Evolutionary conservation across 768 basidiomycete species (phyloP).

Genomic region (Panus rudis): DNA sequence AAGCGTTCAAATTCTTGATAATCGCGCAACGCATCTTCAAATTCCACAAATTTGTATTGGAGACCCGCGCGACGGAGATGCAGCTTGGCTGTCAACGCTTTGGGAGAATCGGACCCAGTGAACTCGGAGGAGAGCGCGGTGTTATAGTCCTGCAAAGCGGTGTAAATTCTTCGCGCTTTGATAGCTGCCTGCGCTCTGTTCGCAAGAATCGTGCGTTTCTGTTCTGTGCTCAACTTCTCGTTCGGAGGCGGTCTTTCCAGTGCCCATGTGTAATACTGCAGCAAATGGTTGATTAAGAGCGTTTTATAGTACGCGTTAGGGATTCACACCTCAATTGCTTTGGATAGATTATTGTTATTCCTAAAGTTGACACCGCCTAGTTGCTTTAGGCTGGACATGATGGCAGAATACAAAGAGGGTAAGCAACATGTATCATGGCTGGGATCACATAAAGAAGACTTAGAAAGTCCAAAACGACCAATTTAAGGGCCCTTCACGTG

Average conservation of each 20-base stretch:
- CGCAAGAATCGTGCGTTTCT: slow-evolving; percentile 12
- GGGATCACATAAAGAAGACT: too few relatives aligned
- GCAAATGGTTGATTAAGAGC: too few relatives aligned
- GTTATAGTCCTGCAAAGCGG: slow-evolving; percentile 4
- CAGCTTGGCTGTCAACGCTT: slow-evolving; percentile 4
- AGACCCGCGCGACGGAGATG: slow-evolving; percentile 6
- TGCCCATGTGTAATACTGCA: slow-evolving; percentile 9
- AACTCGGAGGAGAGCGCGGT: slow-evolving; percentile 4
- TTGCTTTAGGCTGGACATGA: too few relatives aligned
- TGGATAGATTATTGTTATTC: too few relatives aligned
- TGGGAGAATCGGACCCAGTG: slow-evolving; percentile 1
- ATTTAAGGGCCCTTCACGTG: too few relatives aligned
- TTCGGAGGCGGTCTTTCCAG: not conserved
- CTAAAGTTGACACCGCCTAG: too few relatives aligned
- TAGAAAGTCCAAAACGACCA: too few relatives aligned
- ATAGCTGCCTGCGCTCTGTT: slow-evolving; percentile 13
- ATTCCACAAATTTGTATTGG: not conserved
- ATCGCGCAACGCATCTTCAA: slow-evolving; percentile 1
- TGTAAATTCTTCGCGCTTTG: slow-evolving; percentile 15
- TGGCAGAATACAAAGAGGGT: too few relatives aligned
- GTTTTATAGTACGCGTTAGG: too few relatives aligned
- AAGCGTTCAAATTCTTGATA: not conserved
- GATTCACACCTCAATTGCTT: too few relatives aligned
- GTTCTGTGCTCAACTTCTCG: slow-evolving; percentile 9
- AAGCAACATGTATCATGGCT: too few relatives aligned